Base-by-base conservation (phyloP, 257 asterid genomes). In the Solanum chaucha region DNA sequence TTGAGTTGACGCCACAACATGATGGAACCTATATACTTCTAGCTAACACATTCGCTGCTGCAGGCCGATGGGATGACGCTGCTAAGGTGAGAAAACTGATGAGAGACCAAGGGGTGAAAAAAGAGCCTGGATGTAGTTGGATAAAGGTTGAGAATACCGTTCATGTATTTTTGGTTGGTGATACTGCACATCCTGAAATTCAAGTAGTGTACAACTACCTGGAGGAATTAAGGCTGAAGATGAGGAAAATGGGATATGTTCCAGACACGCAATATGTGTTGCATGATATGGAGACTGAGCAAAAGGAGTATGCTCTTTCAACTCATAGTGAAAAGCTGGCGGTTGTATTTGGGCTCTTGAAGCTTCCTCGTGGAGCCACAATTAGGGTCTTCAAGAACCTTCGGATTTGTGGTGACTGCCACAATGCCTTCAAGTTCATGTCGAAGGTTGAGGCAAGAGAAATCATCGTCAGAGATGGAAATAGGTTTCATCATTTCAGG, bases 111-210 rank as follows among this genome's bases (percentile, higher is more conserved):
- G 98, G 98, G 77, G 94, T 94, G 85, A 94, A 92, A 90, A 94
- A 94, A 87, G 98, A 94, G 91, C 96, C 98, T 7, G 96, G 90
- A 38, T 94, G 98, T 88, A 93, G 98, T 85, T 93, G 98, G 98
- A 93, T 94, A 40, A 95, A 94, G 65, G 94, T 93, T 30, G 96
- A 91, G 59, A 94, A 90, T 90, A 91, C 92, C 64, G 92, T 94
- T 34, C 95, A 94, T 17, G 96, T 94, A 1, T 94, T 94, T 80
- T 88, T 94, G 88, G 96, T 92, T 72, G 96, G 90, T 85, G 98
- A 94, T 88, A 88, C 95, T 10, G 88, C 86, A n/a, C 98, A 94
- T 86, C 98, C 94, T 41, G 98, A 94, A 89, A 88, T 92, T 73
- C 88, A 90, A n/a, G 87, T 88, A 41, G 91, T 94, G 48, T 91